Percentiles rank a stretch among this genome's conserved stretches.
Evolutionary conservation across 345 rosid genomes (phyloP).

Genomic region (Euphorbia tirucalli): DNA sequence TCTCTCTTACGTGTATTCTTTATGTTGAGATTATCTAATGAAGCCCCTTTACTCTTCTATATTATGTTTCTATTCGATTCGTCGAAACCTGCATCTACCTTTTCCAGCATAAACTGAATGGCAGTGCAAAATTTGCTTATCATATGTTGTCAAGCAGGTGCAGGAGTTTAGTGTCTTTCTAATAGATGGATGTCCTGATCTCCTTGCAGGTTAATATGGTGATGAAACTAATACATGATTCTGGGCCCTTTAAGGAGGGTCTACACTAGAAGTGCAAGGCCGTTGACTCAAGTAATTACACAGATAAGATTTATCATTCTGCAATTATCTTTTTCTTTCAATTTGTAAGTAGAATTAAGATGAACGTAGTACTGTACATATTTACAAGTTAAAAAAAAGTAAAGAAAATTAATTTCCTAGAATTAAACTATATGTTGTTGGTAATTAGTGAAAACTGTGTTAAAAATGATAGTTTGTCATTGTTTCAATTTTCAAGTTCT

Average conservation of each 20-base stretch:
- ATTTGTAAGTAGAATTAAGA: not conserved
- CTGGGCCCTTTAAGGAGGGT: constrained; percentile 83
- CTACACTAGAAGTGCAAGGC: constrained; percentile 27
- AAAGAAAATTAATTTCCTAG: not conserved
- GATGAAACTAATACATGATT: constrained; percentile 61
- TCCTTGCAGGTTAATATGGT: constrained; percentile 61
- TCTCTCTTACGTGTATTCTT: no score
- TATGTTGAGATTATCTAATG: no score
- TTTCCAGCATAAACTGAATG: no score
- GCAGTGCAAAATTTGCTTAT: no score
- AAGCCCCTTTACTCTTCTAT: no score
- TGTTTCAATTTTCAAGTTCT: not conserved
- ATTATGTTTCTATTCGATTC: no score
- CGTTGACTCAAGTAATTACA: not conserved
- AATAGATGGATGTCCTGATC: not conserved
- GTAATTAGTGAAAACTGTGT: not conserved
- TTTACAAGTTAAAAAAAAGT: not conserved
- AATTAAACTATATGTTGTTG: not conserved
- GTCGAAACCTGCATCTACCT: no score
- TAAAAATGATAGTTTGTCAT: no score
- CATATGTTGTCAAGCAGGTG: no score
- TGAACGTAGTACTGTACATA: not conserved
- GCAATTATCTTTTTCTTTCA: not conserved
- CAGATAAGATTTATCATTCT: not conserved
- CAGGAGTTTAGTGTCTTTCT: not conserved